phyloP scores from a whole-genome alignment of 1,284 basidiomycete species.

The Apiotrichum siamense region DNA sequence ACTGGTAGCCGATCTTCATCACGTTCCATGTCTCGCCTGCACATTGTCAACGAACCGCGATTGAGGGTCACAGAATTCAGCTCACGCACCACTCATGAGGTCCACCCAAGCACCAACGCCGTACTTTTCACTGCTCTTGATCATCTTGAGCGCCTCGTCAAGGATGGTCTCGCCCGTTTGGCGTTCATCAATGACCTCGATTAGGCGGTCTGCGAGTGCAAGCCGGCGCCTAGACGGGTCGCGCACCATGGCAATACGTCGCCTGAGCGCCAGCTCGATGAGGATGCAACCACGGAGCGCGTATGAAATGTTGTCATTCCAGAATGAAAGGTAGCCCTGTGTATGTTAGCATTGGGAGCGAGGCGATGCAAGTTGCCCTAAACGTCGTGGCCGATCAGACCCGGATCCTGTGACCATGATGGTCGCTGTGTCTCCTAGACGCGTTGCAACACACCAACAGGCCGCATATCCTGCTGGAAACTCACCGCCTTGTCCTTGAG shows the following conservation, averaged over 20 bases:
- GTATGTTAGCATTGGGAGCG: too few species aligned
- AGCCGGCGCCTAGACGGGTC: constrained; percentile 73
- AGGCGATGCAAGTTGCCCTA: too few species aligned
- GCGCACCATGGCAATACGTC: constrained; percentile 79
- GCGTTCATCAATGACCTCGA: constrained; percentile 84
- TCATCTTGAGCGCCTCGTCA: constrained; percentile 92
- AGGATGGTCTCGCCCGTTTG: constrained; percentile 92
- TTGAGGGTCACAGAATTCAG: background rate
- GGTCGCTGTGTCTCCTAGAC: too few species aligned
- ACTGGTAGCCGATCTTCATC: constrained; percentile 95
- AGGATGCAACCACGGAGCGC: constrained; percentile 90
- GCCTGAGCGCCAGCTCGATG: constrained; percentile 82
- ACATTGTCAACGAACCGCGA: background rate
- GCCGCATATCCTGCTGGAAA: background rate
- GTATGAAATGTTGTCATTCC: constrained; percentile 98
- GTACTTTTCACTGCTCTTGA: constrained; percentile 71
- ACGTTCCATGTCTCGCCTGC: constrained; percentile 97
- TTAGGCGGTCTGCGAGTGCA: constrained; percentile 71
- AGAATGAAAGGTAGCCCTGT: constrained; percentile 88
- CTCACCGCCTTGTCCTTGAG: constrained; percentile 83
- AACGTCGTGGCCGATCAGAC: too few species aligned
- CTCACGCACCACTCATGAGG: constrained; percentile 70
- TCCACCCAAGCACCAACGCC: constrained; percentile 91
- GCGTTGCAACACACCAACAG: too few species aligned
- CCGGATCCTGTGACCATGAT: too few species aligned